Base-by-base conservation (phyloP, 2,329 filamentous ascomycete species). In the Dothiorella sarmentorum region DNA sequence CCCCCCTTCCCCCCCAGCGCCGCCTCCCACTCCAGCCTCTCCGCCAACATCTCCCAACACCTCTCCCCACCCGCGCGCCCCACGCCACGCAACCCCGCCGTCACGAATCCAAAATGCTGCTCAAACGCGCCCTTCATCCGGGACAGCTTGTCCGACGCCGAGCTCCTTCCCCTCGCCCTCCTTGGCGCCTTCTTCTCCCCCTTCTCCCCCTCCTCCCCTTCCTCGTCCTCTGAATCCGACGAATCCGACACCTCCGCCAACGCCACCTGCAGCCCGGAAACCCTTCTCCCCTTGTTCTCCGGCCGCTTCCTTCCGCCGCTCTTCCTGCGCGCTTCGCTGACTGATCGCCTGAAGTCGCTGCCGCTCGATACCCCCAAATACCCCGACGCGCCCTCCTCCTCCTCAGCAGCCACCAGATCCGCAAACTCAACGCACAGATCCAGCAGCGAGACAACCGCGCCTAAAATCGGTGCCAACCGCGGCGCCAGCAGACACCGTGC, bases 21-120 rank as follows among this genome's bases (percentile, higher is more conserved):
- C 2, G 15, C 18, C 18, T 56, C 75, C 67, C 79, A 79, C 65
- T 92, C 88, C 43, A 96, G 72, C 77, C 88, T 89, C 71, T 96
- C 90, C 0, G 89, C 90, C 61, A 96, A 70, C 61, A 88, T 84
- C 72, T 94, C 90, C 88, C 91, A 93, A 69, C 86, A 82, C 68
- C 67, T 80, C 73, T 90, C 85, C 26, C 85, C 85, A 47, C 88
- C 87, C 31, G 87, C 88, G 65, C 91, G 82, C 51, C 90, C 86
- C 9, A 94, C 84, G 9, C 88, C 87, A 56, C 87, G 83, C 62
- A 97, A 69, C 0, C 89, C 91, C 51, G 86, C 85, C 2, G 81
- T 81, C 13, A 94, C 79, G 69, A 96, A 96, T 0, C 81, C 77
- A 26, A 91, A 67, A 47, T 88, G 77, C 42, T 81, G 80, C 58